Conservation (phyloP, 768 basidiomycete species). For the Mycena haematopus region DNA sequence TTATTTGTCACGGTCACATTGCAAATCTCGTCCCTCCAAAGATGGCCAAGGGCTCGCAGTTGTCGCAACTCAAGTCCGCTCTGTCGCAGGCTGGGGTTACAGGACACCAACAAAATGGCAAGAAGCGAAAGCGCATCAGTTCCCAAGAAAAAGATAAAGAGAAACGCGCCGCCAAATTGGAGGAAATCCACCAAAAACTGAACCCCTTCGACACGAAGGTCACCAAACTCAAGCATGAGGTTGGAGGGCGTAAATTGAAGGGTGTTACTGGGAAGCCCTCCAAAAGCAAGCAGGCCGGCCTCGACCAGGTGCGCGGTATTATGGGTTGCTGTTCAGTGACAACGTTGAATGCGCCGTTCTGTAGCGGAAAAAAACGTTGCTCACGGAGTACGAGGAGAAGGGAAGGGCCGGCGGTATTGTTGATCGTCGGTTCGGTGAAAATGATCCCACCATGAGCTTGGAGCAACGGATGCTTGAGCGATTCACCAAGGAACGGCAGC, state of each 20-base stretch:
- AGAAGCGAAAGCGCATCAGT: slow-evolving; percentile 72
- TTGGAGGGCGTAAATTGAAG: slow-evolving; percentile 86
- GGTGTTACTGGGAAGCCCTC: slow-evolving; percentile 85
- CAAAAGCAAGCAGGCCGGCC: slow-evolving; percentile 86
- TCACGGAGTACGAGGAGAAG: slow-evolving; percentile 87
- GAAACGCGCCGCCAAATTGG: slow-evolving; percentile 79
- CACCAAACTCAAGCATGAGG: slow-evolving; percentile 91
- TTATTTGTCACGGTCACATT: background rate
- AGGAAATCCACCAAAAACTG: slow-evolving; percentile 82
- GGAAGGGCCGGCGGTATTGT: slow-evolving; percentile 87
- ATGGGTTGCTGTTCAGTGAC: slow-evolving; percentile 1
- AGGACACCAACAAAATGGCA: slow-evolving; percentile 58
- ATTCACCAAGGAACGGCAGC: slow-evolving; percentile 90
- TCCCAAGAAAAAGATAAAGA: slow-evolving; percentile 80
- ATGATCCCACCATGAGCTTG: slow-evolving; percentile 87
- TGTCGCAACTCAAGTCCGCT: slow-evolving; percentile 88
- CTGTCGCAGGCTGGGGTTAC: slow-evolving; percentile 82
- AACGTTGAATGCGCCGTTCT: slow-evolving; percentile 11
- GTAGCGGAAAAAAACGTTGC: slow-evolving; percentile 84
- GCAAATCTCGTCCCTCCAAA: slow-evolving; percentile 27
- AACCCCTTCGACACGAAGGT: slow-evolving; percentile 96
- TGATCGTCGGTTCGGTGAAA: slow-evolving; percentile 96
- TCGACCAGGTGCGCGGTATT: slow-evolving; percentile 73
- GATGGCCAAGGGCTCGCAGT: slow-evolving; percentile 88
- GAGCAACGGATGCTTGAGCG: slow-evolving; percentile 98